Evolutionary conservation across 2,329 filamentous ascomycete species (phyloP).

Genomic region (Achaetomium macrosporum): DNA sequence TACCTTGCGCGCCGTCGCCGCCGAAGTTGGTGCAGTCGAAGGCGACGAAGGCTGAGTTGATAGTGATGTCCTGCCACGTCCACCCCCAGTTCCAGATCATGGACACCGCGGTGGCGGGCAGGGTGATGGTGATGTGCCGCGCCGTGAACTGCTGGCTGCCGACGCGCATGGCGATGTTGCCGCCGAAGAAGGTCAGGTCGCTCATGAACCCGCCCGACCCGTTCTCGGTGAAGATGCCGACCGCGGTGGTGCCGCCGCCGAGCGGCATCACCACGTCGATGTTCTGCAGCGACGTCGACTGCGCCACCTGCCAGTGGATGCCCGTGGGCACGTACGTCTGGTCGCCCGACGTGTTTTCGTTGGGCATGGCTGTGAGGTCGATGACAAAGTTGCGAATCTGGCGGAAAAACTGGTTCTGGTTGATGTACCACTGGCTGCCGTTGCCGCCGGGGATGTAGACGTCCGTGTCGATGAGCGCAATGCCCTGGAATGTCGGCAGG

Average conservation of each 20-base stretch:
- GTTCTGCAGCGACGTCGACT: slow-evolving; percentile 76
- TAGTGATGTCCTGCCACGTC: slow-evolving; percentile 68
- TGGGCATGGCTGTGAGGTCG: slow-evolving; percentile 62
- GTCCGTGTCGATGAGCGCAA: slow-evolving; percentile 16
- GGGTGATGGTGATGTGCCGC: slow-evolving; percentile 73
- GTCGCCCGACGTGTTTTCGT: slow-evolving; percentile 38
- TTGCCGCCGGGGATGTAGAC: background rate
- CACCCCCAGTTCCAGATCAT: slow-evolving; percentile 93
- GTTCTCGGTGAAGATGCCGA: slow-evolving; percentile 76
- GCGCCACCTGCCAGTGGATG: slow-evolving; percentile 79
- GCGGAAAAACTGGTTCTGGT: slow-evolving; percentile 68
- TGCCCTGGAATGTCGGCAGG: slow-evolving; percentile 40
- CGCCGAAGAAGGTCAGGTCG: slow-evolving; percentile 79
- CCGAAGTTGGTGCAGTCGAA: slow-evolving; percentile 69
- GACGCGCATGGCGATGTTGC: slow-evolving; percentile 68
- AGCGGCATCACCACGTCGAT: slow-evolving; percentile 72
- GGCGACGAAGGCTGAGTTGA: slow-evolving; percentile 68
- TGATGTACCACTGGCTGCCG: background rate
- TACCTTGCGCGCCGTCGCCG: slow-evolving; percentile 27
- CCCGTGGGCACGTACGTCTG: slow-evolving; percentile 40
- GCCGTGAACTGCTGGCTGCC: slow-evolving; percentile 85
- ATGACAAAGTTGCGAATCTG: slow-evolving; percentile 77
- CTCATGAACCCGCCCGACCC: slow-evolving; percentile 79
- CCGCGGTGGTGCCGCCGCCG: slow-evolving; percentile 62
- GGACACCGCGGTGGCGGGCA: slow-evolving; percentile 71